Evolutionary conservation across 345 rosid species (phyloP).

Genomic region (Euphorbia peplus): DNA sequence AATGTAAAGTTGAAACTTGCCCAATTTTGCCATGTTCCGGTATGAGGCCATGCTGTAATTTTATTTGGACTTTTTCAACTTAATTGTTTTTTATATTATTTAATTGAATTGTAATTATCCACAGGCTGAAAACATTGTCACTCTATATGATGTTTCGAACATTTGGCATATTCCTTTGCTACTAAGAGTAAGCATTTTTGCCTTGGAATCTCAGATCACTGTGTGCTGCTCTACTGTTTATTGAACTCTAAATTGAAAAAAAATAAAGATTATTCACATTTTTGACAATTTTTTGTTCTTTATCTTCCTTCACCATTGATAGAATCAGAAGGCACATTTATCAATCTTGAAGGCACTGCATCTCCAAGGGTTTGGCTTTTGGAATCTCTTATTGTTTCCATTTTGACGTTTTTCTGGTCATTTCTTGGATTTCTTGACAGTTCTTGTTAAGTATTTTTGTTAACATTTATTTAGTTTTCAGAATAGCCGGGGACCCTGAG

Average conservation of each 20-base stretch:
- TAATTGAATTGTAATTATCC: conserved; percentile 17
- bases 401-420: conserved; percentile 8
- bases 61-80: background rate
- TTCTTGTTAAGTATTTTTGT: background rate
- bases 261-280: background rate
- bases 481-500: conserved; percentile 60
- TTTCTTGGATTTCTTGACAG: background rate
- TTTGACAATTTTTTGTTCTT: conserved; percentile 7
- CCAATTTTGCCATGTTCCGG: conserved; percentile 90
- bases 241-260: background rate
- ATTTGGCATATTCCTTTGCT: conserved; percentile 97
- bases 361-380: conserved; percentile 56
- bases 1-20: conserved; percentile 82
- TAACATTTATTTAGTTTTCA: conserved; percentile 32
- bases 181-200: conserved; percentile 58
- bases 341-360: conserved; percentile 73
- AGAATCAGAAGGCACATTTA: conserved; percentile 97
- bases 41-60: conserved; percentile 27
- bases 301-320: conserved; percentile 15
- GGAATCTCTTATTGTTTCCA: background rate
- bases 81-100: background rate
- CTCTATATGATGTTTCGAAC: conserved; percentile 87
- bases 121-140: conserved; percentile 71
- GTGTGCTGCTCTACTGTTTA: background rate
- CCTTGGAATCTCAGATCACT: background rate